phyloP scores from a whole-genome alignment of 495 filamentous ascomycete species.

The Penicilliopsis zonata region DNA sequence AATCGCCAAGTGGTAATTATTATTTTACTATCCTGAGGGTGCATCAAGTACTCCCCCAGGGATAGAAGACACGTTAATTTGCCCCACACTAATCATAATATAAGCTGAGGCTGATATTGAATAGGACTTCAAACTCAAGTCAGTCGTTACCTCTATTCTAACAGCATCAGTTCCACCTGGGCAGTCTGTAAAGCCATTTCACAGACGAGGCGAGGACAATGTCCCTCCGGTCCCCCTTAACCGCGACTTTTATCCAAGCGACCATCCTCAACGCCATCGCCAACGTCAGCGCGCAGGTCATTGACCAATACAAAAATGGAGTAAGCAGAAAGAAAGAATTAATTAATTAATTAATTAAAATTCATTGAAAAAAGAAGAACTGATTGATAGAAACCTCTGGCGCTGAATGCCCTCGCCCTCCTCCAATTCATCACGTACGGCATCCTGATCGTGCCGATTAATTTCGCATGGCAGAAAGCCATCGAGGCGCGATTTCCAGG shows the following conservation, averaged over 20 bases:
- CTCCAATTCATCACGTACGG: slow-evolving; percentile 72
- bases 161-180: too few species aligned
- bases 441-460: slow-evolving; percentile 66
- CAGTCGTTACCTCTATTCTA: too few species aligned
- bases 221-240: slow-evolving; percentile 39
- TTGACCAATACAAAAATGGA: slow-evolving; percentile 53
- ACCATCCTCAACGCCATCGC: slow-evolving; percentile 60
- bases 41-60: too few species aligned
- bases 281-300: slow-evolving; percentile 70
- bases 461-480: slow-evolving; percentile 71
- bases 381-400: slow-evolving; percentile 18
- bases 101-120: too few species aligned
- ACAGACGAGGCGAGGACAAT: slow-evolving; percentile 2
- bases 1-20: too few species aligned
- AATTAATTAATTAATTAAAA: slow-evolving; percentile 2
- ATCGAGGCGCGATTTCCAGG: slow-evolving; percentile 43
- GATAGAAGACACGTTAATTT: too few species aligned
- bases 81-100: too few species aligned
- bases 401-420: slow-evolving; percentile 48
- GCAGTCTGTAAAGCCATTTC: slow-evolving; percentile 1
- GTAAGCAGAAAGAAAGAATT: slow-evolving; percentile 32
- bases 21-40: too few species aligned
- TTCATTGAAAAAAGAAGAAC: slow-evolving; percentile 3
- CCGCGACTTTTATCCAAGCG: slow-evolving; percentile 57
- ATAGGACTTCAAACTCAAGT: too few species aligned